Conservation (phyloP, 768 basidiomycete species). For the Pleurotus platypus region DNA sequence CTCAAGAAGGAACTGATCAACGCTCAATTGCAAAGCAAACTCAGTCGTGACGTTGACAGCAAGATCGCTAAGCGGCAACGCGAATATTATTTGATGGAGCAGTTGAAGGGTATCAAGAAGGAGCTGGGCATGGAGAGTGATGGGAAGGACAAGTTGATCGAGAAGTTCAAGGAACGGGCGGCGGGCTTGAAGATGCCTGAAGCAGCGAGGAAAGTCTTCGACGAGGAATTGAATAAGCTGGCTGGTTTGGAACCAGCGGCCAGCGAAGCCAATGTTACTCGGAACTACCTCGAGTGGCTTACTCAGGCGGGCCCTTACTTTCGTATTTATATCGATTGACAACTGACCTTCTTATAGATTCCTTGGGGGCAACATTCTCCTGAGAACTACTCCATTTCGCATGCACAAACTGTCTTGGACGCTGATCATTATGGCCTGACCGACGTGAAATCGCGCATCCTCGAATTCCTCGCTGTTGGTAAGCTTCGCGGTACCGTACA, state of each 20-base stretch:
- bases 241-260: slow-evolving; percentile 87
- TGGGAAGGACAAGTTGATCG: slow-evolving; percentile 91
- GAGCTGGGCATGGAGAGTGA: slow-evolving; percentile 94
- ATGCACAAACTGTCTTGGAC: slow-evolving; percentile 82
- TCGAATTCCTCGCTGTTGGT: slow-evolving; percentile 94
- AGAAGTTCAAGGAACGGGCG: slow-evolving; percentile 88
- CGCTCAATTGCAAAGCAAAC: slow-evolving; percentile 90
- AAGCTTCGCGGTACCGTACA: slow-evolving; percentile 92
- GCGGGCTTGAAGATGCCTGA: slow-evolving; percentile 85
- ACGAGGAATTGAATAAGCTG: slow-evolving; percentile 91
- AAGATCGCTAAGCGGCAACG: slow-evolving; percentile 94
- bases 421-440: slow-evolving; percentile 93
- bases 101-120: slow-evolving; percentile 93
- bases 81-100: slow-evolving; percentile 96
- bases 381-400: slow-evolving; percentile 87
- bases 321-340: neutral
- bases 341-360: slow-evolving; percentile 44
- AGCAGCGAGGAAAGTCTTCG: slow-evolving; percentile 87
- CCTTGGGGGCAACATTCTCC: slow-evolving; percentile 96
- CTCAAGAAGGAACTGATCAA: slow-evolving; percentile 98
- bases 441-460: slow-evolving; percentile 89
- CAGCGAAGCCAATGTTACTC: slow-evolving; percentile 88
- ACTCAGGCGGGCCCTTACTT: slow-evolving; percentile 52
- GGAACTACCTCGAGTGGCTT: slow-evolving; percentile 93
- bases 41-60: slow-evolving; percentile 87